Evolutionary conservation across 768 basidiomycete genomes (phyloP).

Genomic region (Austroboletus eburneus): DNA sequence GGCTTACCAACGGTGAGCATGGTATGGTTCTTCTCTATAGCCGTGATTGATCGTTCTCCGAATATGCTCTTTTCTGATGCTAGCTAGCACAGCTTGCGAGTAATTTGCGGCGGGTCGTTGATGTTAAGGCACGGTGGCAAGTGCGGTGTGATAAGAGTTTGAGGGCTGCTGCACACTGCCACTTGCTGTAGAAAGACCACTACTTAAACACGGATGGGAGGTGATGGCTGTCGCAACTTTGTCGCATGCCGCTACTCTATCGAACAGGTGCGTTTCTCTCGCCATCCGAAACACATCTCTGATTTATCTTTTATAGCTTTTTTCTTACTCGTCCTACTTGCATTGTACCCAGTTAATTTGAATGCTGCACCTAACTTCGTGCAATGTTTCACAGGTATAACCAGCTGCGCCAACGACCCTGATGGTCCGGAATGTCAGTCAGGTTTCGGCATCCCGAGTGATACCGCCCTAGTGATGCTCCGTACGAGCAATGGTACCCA

Average conservation of each 20-base stretch:
- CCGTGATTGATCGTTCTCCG: too few relatives aligned
- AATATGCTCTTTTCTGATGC: too few relatives aligned
- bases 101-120: too few relatives aligned
- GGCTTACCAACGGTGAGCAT: too few relatives aligned
- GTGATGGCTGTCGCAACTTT: too few relatives aligned
- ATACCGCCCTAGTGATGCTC: constrained; percentile 12
- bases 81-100: too few relatives aligned
- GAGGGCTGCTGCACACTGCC: too few relatives aligned
- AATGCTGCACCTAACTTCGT: constrained; percentile 3
- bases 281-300: not conserved
- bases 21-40: too few relatives aligned
- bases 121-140: too few relatives aligned
- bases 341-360: not conserved
- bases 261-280: constrained; percentile 3
- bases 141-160: too few relatives aligned
- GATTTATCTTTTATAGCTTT: constrained; percentile 1
- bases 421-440: constrained; percentile 1
- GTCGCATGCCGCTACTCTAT: constrained; percentile 3
- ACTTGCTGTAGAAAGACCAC: too few relatives aligned
- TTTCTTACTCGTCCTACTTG: not conserved
- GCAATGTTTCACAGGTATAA: constrained; percentile 11
- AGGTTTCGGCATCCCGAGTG: not conserved
- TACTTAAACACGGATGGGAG: too few relatives aligned
- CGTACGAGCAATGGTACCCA: constrained; percentile 6
- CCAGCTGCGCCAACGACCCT: not conserved